Conservation (phyloP, 257 asterid species). For the Przewalskia tangutica region DNA sequence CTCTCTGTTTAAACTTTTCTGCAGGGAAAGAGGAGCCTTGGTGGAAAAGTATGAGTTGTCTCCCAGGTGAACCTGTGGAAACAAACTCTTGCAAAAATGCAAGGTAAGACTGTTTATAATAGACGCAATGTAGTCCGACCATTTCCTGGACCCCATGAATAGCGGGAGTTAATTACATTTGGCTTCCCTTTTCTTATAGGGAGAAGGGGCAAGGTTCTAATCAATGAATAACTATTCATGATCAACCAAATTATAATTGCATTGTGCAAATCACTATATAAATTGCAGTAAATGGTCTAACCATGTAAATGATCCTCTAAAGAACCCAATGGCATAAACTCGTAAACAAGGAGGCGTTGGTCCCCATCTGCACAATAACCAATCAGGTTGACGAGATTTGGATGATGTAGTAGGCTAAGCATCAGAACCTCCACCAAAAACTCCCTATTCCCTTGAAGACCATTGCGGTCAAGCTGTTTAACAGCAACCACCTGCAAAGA, state of each 20-base stretch:
- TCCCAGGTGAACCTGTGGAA: not conserved
- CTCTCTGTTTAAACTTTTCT: too few species aligned
- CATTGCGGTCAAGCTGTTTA: conserved; percentile 88
- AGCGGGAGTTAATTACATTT: not conserved
- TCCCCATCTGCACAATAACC: conserved; percentile 99
- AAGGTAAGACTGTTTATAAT: not conserved
- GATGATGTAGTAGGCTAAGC: conserved; percentile 95
- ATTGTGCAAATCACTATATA: not conserved
- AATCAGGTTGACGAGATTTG: conserved; percentile 87
- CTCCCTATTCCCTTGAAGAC: conserved; percentile 92
- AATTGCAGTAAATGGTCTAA: conserved; percentile 22
- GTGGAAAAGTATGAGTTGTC: not conserved
- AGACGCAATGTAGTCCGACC: not conserved
- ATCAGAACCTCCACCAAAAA: conserved; percentile 97
- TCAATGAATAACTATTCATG: not conserved
- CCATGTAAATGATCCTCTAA: conserved; percentile 98
- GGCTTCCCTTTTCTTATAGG: not conserved
- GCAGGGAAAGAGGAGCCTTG: not conserved
- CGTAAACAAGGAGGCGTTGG: conserved; percentile 93
- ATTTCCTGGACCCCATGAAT: not conserved
- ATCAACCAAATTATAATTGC: not conserved
- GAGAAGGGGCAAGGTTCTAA: not conserved
- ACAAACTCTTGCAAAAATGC: not conserved
- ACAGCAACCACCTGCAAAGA: conserved; percentile 82
- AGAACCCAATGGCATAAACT: conserved; percentile 95